Evolutionary conservation across 257 asterid species (phyloP), one percentile per base, ranked within the genome.

Genomic region (Oldenlandia corymbosa): DNA sequence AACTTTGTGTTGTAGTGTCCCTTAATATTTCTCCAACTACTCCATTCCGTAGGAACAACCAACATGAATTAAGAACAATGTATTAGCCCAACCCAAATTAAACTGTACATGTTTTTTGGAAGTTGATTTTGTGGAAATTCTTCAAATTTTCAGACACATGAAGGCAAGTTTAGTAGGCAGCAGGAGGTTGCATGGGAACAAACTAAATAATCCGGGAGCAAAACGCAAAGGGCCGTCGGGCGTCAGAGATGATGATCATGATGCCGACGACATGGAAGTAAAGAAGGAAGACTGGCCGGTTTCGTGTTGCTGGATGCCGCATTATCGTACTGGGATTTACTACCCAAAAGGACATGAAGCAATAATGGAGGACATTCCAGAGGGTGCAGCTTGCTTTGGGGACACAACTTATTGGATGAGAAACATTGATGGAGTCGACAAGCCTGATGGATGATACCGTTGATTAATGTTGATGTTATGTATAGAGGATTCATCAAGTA

Each of bases 241-340:
- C 18, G 20, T 49, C 4, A 6, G 26, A 1, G 13, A 27, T 0
- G 49, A 24, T 2, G 51, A 0, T 0, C 37, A 24, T 2, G 51
- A 0, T 14, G 12, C 11, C 43, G 39, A n/a, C 21, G n/a, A 27
- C 12, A 4, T 16, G 20, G 57, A 26, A 47, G 62, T 28, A 7
- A n/a, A 34, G 39, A 3, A 34, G 39, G 39, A 9, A 34, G 39
- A 9, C 39, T 3, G 39, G 9, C 39, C 6, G 39, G 39, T 4
- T 21, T 53, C n/a, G n/a, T 34, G 63, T 28, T 56, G 56, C 51
- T 80, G 86, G 89, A 43, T 71, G 34, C 86, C 89, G 17, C 82
- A 83, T 72, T 77, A 74, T 27, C 79, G 81, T 5, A 65, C 80
- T 5, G 86, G 89, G 18, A 83, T 80, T 66, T 83, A 83, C 60